Evolutionary conservation across 495 filamentous ascomycete species (phyloP), one percentile per base, ranked within the genome.

Genomic region (Staphylotrichum longicolle): DNA sequence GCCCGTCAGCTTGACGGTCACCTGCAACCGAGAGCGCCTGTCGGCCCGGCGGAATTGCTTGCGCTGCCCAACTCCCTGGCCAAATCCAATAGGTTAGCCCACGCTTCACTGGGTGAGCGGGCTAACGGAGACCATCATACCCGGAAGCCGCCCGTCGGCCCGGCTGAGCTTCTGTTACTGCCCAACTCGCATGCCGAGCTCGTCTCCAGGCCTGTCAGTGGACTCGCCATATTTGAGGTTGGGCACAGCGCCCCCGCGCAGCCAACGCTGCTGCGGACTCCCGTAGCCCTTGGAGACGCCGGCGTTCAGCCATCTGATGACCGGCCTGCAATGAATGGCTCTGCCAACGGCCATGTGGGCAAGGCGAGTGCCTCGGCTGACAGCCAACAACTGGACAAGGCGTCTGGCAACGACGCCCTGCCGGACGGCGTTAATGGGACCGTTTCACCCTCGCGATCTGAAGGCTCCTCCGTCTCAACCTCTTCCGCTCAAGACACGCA

Each of bases 141-240:
- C 7, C 32, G 30, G 34, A 62, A 61, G 40, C 49, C 70, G 20
- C 70, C 70, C 11, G 65, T 69, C 54, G 70, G 70, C n/a, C 70
- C 70, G 7, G 54, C 60, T 10, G 68, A 73, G 54, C 56, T 73
- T 30, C 60, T 73, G 12, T 54, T 66, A 11, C 60, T 74, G 15
- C 72, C 72, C 40, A 74, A 74, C 42, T 73, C 71, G 4, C 33
- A 49, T n/a, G 61, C 58, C 15, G 67, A 70, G 5, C 15, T 69
- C 20, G 42, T 62, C 41, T n/a, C 58, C 11, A 39, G 49, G 34
- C 40, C 57, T 10, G 51, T 51, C 46, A 50, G 27, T 12, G 34
- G 37, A 9, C 52, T 54, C 10, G 41, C 15, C 44, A 30, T 48
- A 4, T 12, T 41, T 34, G 55, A 59, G 57, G n/a, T 44, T n/a